phyloP scores from a whole-genome alignment of 78 protist species.

The Dictyostelium intermedium region DNA sequence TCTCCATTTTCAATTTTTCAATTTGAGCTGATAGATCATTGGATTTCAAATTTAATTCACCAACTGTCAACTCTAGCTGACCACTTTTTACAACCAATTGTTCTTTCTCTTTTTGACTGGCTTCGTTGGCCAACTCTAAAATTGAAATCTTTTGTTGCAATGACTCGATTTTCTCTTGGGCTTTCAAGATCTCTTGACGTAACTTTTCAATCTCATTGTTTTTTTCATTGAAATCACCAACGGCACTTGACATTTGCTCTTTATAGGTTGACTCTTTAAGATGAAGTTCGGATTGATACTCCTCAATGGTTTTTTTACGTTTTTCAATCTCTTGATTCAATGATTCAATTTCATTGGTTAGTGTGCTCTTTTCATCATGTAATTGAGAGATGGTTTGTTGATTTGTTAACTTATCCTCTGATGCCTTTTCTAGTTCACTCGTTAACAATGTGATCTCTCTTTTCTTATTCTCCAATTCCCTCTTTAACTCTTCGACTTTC shows the following conservation, averaged over 20 bases:
- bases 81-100: neutral
- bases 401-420: neutral
- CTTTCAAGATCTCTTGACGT: neutral
- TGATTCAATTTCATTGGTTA: neutral
- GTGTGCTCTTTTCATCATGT: neutral
- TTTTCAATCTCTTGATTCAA: neutral
- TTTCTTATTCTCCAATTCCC: conserved; percentile 31
- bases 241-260: neutral
- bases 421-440: neutral
- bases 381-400: neutral
- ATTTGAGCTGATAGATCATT: neutral
- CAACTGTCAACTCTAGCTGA: neutral
- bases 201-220: neutral
- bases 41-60: neutral
- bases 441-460: neutral
- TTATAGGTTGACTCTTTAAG: neutral
- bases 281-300: neutral
- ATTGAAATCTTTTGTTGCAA: neutral
- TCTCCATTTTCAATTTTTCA: neutral
- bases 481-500: neutral
- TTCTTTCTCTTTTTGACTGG: neutral
- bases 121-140: neutral
- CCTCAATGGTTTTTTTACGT: neutral
- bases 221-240: neutral
- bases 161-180: neutral